Base-by-base conservation (phyloP, 495 filamentous ascomycete genomes). In the Cairneyella variabilis region DNA sequence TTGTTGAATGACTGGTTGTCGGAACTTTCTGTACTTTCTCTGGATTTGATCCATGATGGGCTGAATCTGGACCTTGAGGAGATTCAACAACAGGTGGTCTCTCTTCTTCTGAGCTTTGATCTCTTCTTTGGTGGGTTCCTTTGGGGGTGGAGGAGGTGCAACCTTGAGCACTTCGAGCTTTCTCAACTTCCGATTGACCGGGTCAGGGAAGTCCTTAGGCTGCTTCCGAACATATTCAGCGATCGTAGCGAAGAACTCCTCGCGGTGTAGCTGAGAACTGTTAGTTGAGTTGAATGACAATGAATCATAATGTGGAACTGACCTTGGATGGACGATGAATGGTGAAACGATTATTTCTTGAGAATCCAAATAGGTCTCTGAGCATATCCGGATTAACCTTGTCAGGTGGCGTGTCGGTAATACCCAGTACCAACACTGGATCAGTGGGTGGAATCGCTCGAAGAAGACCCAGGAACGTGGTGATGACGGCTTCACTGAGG, bases 41-140 rank as follows among this genome's bases (percentile, higher is more conserved):
- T 93, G 88, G 53, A 97, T 88, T 69, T 95, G 86, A 56, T 97
- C 92, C 90, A 98, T 95, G 58, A 96, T 85, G 11, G 87, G 87
- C 67, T 96, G 90, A 47, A 98, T 82, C 21, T 85, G 76, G 16
- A 92, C 76, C 70, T 97, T 97, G 48, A 98, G 71, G 48, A 86
- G 67, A 65, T 97, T 96, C 30, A 96, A 73, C 2, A 80, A 78
- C 48, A 89, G 80, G 27, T 85, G 80, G 66, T 98, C 95, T 34
- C 80, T 79, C 68, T 86, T 83, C 63, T 85, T 89, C 70, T 90
- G 88, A 1, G 79, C 83, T 60, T 88, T 88, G 34, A 87, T 76
- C 65, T 96, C 84, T 47, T 88, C 87, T 61, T 89, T 89, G 16
- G 80, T 88, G 3, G 80, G 69, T 30, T 70, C 66, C 36, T 78